Evolutionary conservation across 2,329 filamentous ascomycete species (phyloP), one percentile per base, ranked within the genome.

Genomic region (Emydomyces testavorans): DNA sequence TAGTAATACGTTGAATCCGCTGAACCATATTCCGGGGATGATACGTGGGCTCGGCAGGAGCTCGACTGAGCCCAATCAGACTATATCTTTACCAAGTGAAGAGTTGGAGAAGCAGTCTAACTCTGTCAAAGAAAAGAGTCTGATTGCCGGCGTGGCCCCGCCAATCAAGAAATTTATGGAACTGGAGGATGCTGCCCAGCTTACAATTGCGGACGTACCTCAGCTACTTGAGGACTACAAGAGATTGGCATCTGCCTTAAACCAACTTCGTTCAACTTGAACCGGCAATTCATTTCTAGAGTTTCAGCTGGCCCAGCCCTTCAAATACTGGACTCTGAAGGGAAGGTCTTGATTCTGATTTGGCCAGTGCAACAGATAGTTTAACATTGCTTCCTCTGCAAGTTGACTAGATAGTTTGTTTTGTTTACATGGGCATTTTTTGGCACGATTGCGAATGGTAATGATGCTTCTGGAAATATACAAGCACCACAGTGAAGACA

Each of bases 1-100:
- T 51, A 82, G 86, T 31, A 92, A 77, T 62, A 82, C 82, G 0
- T 71, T 94, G 28, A 94, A 94, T 58, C 87, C 87, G 2, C 81
- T 94, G 62, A 85, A 80, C 37, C 78, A 86, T 44, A 77, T 94
- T 44, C 79, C 83, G 6, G 75, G 80, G 28, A 87, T 92, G 61
- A 82, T 93, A 56, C 79, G 83, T 48, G 81, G 80, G 0, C 90
- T 94, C 57, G 84, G 85, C 21, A 66, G 68, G 38, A 62, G 54
- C 32, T 52, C 60, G 2, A 59, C 70, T 18, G 65, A 70, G 16
- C 65, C 79, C 1, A 76, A 76, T 11, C 46, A 39, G 44, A 16
- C 10, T 16, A 15, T 31, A 34, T 24, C 37, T 21, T 24, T 16
- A 34, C 34, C 38, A 44, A 46, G 32, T 1, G 48, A 42, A 2